phyloP scores from a whole-genome alignment of 177 flowering plant genomes.

The Vitis hybrid region DNA sequence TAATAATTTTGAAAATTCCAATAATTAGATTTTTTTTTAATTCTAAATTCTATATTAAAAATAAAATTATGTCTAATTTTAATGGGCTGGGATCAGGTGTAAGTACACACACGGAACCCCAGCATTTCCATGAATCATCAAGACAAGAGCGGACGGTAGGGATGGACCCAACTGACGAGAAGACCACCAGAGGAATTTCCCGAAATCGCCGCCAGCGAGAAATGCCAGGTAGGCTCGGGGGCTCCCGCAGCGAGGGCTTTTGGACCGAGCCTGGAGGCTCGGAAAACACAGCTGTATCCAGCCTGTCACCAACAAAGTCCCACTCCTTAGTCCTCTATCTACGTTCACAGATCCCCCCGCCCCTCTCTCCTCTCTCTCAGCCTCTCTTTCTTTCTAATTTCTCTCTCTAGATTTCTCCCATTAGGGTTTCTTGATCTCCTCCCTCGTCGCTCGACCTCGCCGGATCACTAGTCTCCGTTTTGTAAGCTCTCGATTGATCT shows the following conservation, averaged over 20 bases:
- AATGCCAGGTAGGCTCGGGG: constrained; percentile 30
- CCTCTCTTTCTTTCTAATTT: constrained; percentile 17
- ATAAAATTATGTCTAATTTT: no score
- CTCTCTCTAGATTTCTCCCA: constrained; percentile 13
- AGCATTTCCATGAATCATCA: not conserved
- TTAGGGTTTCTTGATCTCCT: constrained; percentile 28
- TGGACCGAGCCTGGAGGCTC: constrained; percentile 28
- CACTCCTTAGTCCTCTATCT: constrained; percentile 33
- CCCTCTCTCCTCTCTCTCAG: not conserved
- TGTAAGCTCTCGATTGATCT: constrained; percentile 25
- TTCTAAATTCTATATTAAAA: no score
- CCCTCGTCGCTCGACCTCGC: not conserved
- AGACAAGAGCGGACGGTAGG: not conserved
- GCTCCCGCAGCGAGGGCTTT: constrained; percentile 12
- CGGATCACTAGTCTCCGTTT: constrained; percentile 24
- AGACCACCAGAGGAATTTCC: not conserved
- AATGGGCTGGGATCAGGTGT: no score
- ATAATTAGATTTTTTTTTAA: no score
- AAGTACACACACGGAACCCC: not conserved
- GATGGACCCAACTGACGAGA: no score
- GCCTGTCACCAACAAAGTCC: constrained; percentile 69
- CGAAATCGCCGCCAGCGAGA: constrained; percentile 31
- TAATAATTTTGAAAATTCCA: no score
- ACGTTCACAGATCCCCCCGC: constrained; percentile 2
- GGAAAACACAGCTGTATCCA: constrained; percentile 60